A percentile compares a stretch with the other conserved stretches of the same genome.
These are phyloP conservation scores for Leptographium galeiforme DNA, from an alignment of 2,329 filamentous ascomycete species.

Conservation along the genomic window DNA sequence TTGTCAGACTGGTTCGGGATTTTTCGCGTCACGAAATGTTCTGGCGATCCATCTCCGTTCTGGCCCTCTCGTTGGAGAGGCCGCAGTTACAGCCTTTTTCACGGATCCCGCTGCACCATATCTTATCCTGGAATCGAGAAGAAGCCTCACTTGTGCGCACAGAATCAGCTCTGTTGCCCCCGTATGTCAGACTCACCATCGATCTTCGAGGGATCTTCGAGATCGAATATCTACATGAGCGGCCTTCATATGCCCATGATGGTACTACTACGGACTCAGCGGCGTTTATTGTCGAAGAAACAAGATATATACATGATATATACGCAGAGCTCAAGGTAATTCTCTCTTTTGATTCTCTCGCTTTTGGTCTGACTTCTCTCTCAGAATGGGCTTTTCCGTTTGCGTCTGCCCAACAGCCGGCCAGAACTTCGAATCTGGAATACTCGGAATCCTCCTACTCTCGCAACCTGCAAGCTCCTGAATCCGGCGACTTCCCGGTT, in stretches of 20 bases:
- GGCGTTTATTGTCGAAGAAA: neutral
- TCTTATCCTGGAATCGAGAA: neutral
- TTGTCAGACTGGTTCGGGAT: neutral
- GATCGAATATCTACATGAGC: neutral
- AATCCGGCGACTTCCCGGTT: neutral
- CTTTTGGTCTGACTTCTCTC: neutral
- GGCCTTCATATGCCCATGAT: neutral
- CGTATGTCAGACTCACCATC: neutral
- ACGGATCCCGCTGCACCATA: neutral
- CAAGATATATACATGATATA: neutral
- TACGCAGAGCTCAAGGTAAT: neutral
- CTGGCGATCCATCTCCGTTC: neutral
- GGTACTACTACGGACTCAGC: neutral
- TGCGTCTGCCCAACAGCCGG: neutral
- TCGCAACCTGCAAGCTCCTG: neutral
- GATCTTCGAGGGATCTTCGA: neutral
- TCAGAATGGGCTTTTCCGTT: neutral
- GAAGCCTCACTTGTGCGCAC: neutral
- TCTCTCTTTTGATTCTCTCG: neutral
- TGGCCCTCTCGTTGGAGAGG: neutral
- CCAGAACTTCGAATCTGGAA: neutral
- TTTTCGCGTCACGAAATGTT: neutral
- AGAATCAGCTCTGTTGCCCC: neutral
- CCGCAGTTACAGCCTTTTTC: no score
- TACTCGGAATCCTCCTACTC: neutral